A percentile compares a stretch with the other conserved stretches of the same genome.
These are phyloP conservation scores for Gossypium ekmanianum DNA, from an alignment of 345 rosid species.

Conservation along the genomic window DNA sequence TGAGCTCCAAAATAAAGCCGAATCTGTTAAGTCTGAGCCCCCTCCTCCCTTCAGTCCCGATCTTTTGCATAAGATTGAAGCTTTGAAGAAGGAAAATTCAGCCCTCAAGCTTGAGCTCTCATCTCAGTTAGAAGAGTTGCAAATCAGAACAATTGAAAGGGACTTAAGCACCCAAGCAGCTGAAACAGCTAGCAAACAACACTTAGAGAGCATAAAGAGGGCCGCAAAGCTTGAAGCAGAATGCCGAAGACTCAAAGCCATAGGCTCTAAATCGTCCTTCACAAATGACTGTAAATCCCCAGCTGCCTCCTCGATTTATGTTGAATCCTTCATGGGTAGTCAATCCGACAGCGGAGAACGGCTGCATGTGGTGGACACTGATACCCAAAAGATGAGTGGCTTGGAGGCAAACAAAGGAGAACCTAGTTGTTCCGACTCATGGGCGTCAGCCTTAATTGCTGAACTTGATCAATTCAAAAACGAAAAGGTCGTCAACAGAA, in stretches of 20 bases:
- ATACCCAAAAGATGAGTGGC: conserved; percentile 27
- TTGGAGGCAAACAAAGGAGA: conserved; percentile 25
- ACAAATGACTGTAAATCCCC: conserved; percentile 44
- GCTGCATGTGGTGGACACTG: conserved; percentile 38
- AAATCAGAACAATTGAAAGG: conserved; percentile 70
- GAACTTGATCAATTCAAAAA: conserved; percentile 50
- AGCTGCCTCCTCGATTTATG: conserved; percentile 46
- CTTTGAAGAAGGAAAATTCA: conserved; percentile 55
- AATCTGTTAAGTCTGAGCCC: conserved; percentile 29
- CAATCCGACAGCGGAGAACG: conserved; percentile 68
- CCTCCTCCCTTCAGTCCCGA: conserved; percentile 28
- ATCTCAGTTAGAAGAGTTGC: conserved; percentile 63
- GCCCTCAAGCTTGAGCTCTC: conserved; percentile 56
- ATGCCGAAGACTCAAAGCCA: conserved; percentile 60
- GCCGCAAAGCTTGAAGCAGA: conserved; percentile 90
- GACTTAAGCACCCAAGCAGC: conserved; percentile 84
- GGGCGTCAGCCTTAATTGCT: conserved; percentile 45
- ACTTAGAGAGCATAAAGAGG: conserved; percentile 78
- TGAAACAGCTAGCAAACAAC: conserved; percentile 87
- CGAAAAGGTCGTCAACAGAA: conserved; percentile 38
- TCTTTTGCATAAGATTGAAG: conserved; percentile 42
- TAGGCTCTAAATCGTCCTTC: conserved; percentile 35
- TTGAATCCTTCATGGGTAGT: conserved; percentile 56
- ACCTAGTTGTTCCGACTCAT: conserved; percentile 46
- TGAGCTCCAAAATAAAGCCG: conserved; percentile 38